A percentile compares a stretch with the other conserved stretches of the same genome.
These are phyloP conservation scores for Eucalyptus caleyi DNA, from an alignment of 345 rosid species.

Conservation along the genomic window DNA sequence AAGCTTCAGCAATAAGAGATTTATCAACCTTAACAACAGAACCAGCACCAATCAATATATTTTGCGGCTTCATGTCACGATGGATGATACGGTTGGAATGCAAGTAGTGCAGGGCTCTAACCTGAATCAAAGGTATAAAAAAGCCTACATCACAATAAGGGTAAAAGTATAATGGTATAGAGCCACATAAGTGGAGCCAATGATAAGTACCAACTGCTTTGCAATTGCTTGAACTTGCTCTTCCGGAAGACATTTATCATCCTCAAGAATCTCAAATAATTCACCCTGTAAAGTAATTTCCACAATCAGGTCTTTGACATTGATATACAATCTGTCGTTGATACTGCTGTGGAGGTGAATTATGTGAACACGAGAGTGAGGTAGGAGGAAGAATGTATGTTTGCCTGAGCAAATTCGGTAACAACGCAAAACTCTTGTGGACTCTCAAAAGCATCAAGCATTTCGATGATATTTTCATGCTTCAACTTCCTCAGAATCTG, in stretches of 20 bases:
- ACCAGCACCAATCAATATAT: constrained; percentile 93
- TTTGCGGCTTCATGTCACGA: constrained; percentile 99
- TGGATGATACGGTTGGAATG: constrained; percentile 98
- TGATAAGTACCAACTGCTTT: constrained; percentile 68
- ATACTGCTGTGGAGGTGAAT: not conserved
- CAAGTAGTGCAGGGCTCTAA: constrained; percentile 84
- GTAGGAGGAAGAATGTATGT: not conserved
- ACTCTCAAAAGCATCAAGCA: constrained; percentile 97
- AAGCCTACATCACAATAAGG: not conserved
- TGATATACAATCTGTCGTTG: not conserved
- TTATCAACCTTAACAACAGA: constrained; percentile 76
- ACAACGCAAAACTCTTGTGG: constrained; percentile 95
- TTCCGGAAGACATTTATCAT: constrained; percentile 95
- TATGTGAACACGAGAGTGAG: not conserved
- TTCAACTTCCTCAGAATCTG: constrained; percentile 91
- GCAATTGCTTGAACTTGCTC: constrained; percentile 98
- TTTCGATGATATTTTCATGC: constrained; percentile 88
- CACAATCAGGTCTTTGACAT: not conserved
- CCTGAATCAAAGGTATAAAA: constrained; percentile 28
- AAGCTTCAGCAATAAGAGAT: not conserved
- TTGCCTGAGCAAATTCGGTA: constrained; percentile 94
- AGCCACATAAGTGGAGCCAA: not conserved
- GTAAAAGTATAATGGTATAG: not conserved
- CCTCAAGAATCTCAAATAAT: constrained; percentile 91
- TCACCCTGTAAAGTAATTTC: constrained; percentile 50